A percentile compares a stretch with the other conserved stretches of the same genome.
Evolutionary conservation across 2,329 filamentous ascomycete species (phyloP).

Genomic region (Drechslera avenae): DNA sequence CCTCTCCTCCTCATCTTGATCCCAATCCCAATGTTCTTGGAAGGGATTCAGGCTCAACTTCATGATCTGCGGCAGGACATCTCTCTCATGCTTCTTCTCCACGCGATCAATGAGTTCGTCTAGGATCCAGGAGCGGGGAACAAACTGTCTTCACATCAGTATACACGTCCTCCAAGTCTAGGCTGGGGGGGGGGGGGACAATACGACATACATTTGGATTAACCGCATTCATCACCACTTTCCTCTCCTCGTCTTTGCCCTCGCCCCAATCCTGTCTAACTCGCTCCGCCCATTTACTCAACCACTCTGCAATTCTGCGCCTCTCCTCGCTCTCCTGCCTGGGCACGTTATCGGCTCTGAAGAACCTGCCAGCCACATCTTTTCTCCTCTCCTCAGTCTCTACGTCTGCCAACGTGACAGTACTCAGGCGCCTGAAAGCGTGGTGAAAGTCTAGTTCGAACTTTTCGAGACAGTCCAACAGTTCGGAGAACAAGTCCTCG

Average conservation of each 20-base stretch:
- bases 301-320: constrained; percentile 74
- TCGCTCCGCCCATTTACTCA: constrained; percentile 75
- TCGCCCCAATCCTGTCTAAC: constrained; percentile 77
- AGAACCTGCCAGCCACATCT: constrained; percentile 73
- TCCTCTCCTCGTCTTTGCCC: constrained; percentile 61
- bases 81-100: constrained; percentile 80
- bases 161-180: constrained; percentile 1
- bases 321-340: constrained; percentile 65
- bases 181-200: no score
- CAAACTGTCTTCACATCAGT: constrained; percentile 60
- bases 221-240: constrained; percentile 7
- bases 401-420: constrained; percentile 66
- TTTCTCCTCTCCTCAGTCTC: constrained; percentile 67
- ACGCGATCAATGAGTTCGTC: constrained; percentile 92
- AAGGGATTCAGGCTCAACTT: constrained; percentile 85
- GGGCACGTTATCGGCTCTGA: constrained; percentile 70
- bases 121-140: constrained; percentile 88
- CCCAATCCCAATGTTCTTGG: constrained; percentile 72
- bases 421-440: constrained; percentile 81
- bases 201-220: constrained; percentile 8
- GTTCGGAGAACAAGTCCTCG: constrained; percentile 76
- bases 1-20: constrained; percentile 76
- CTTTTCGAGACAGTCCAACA: constrained; percentile 80
- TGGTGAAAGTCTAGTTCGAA: constrained; percentile 92
- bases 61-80: constrained; percentile 78